These are phyloP conservation scores for Cryptosporidium ryanae DNA, from an alignment of 169 alveolate species.

Conservation along the genomic window DNA sequence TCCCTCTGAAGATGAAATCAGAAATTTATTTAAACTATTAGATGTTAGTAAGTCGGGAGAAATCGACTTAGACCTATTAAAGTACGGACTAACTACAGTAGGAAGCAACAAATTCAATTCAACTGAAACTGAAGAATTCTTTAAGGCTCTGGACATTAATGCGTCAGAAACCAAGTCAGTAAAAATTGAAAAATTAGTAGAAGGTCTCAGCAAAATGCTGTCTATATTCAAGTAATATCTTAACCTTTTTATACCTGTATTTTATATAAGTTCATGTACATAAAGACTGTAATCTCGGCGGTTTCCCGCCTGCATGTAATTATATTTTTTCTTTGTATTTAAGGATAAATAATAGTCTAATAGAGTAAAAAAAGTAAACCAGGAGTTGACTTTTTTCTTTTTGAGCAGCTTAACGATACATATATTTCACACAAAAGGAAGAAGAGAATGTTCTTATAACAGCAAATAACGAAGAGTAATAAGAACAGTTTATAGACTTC, in stretches of 20 bases:
- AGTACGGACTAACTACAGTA: slow-evolving; percentile 52
- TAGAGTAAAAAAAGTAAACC: too few species aligned
- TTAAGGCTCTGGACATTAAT: slow-evolving; percentile 11
- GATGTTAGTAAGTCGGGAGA: slow-evolving; percentile 44
- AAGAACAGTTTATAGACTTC: neutral
- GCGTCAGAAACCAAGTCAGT: slow-evolving; percentile 16
- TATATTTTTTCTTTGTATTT: neutral
- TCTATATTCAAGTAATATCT: slow-evolving; percentile 1
- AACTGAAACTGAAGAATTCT: slow-evolving; percentile 32
- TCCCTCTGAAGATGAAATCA: slow-evolving; percentile 31
- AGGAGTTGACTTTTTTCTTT: too few species aligned
- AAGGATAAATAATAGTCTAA: neutral
- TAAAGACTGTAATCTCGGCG: too few species aligned
- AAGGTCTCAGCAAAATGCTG: neutral
- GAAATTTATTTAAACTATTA: slow-evolving; percentile 20
- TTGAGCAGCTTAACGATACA: too few species aligned
- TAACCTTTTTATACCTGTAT: neutral
- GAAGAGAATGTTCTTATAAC: too few species aligned
- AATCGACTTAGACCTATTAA: slow-evolving; percentile 31
- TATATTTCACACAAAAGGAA: too few species aligned
- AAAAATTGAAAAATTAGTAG: slow-evolving; percentile 4
- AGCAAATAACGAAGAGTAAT: neutral
- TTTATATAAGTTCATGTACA: neutral
- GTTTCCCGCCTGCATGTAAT: slow-evolving; percentile 62
- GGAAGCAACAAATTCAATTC: slow-evolving; percentile 28